Percentiles rank a stretch among this genome's conserved stretches.
Evolutionary conservation across 1,284 basidiomycete species (phyloP).

Genomic region (Ceratobasidium sp.): DNA sequence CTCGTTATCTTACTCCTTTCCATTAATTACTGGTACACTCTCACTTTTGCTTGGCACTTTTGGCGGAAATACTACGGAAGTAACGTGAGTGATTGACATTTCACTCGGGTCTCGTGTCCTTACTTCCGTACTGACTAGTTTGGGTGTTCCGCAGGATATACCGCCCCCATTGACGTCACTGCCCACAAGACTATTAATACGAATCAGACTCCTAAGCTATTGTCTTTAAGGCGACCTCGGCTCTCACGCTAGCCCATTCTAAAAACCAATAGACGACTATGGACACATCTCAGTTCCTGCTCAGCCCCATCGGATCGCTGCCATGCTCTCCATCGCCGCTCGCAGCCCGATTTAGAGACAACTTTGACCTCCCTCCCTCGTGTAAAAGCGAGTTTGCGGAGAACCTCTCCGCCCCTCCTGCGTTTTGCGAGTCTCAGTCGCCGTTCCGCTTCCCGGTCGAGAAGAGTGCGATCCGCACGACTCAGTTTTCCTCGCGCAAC

Average conservation of each 20-base stretch:
- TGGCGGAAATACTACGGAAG: background rate
- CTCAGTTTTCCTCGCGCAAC: slow-evolving; percentile 25
- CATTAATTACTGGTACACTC: slow-evolving; percentile 6
- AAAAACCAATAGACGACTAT: slow-evolving; percentile 35
- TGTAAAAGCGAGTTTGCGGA: slow-evolving; percentile 45
- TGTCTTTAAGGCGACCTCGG: slow-evolving; percentile 24
- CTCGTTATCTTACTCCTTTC: slow-evolving; percentile 11
- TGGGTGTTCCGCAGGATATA: slow-evolving; percentile 4
- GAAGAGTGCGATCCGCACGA: slow-evolving; percentile 21
- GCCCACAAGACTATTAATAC: background rate
- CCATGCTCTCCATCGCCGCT: slow-evolving; percentile 42
- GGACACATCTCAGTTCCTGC: slow-evolving; percentile 46
- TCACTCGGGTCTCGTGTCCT: background rate
- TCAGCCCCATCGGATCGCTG: slow-evolving; percentile 43
- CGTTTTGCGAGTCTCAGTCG: slow-evolving; percentile 39
- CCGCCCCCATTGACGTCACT: slow-evolving; percentile 29
- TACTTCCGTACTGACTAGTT: slow-evolving; percentile 8
- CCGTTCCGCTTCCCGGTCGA: slow-evolving; percentile 34
- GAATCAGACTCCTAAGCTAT: slow-evolving; percentile 19
- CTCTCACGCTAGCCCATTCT: background rate
- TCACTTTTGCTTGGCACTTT: slow-evolving; percentile 14
- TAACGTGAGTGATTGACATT: slow-evolving; percentile 19
- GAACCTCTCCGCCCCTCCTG: slow-evolving; percentile 36
- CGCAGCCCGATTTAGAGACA: slow-evolving; percentile 41
- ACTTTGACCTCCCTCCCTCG: slow-evolving; percentile 39